Evolutionary conservation across 495 filamentous ascomycete genomes (phyloP).

Genomic region (Neurospora sp.): DNA sequence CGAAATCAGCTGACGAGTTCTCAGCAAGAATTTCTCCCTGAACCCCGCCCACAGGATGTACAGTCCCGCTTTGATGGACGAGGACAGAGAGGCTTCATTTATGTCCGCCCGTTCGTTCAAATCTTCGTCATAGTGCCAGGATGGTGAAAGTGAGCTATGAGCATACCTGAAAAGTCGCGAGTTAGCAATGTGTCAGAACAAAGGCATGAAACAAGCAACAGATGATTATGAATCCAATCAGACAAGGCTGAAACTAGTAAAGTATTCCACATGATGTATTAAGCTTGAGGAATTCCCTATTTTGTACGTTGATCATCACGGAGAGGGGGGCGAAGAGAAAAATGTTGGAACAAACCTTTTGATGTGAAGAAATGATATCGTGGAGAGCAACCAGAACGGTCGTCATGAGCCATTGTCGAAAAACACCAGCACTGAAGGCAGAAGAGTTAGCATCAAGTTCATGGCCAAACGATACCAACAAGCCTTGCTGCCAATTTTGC

Average conservation of each 20-base stretch:
- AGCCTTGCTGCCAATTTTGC: slow-evolving; percentile 12
- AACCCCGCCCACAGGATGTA: slow-evolving; percentile 71
- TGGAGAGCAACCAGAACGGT: not conserved
- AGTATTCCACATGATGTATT: slow-evolving; percentile 74
- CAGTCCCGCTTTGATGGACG: slow-evolving; percentile 64
- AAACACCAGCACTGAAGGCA: slow-evolving; percentile 11
- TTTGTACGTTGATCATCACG: slow-evolving; percentile 80
- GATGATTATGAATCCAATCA: slow-evolving; percentile 41
- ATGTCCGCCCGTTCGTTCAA: slow-evolving; percentile 99
- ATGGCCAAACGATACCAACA: slow-evolving; percentile 1
- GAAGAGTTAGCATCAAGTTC: slow-evolving; percentile 11
- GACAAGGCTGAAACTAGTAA: slow-evolving; percentile 97
- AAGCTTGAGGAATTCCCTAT: slow-evolving; percentile 86
- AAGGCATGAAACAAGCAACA: slow-evolving; percentile 17
- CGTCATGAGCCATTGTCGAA: not conserved
- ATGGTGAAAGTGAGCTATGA: slow-evolving; percentile 16
- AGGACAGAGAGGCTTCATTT: slow-evolving; percentile 56
- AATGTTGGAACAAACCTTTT: slow-evolving; percentile 49
- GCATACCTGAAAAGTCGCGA: slow-evolving; percentile 46
- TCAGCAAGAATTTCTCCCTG: slow-evolving; percentile 82
- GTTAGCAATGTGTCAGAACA: slow-evolving; percentile 27
- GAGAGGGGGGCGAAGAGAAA: slow-evolving; percentile 13
- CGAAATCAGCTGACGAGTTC: slow-evolving; percentile 87
- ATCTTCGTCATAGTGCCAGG: slow-evolving; percentile 63
- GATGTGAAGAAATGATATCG: not conserved